phyloP scores from a whole-genome alignment of 2,329 filamentous ascomycete species.

The Microsporum canis region DNA sequence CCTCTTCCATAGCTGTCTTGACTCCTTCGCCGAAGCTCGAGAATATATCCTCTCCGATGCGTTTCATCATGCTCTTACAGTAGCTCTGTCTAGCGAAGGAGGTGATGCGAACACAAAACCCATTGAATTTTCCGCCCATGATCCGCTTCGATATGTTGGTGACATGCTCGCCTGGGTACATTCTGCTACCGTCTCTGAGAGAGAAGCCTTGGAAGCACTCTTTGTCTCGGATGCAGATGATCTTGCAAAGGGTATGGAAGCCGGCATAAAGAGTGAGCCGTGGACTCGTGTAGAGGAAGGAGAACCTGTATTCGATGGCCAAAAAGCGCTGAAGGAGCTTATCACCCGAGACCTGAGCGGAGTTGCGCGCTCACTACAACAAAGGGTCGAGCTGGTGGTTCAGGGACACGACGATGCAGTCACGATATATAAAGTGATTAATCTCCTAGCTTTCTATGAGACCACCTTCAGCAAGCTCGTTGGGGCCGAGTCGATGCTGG shows the following conservation, averaged over 20 bases:
- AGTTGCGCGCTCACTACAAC: slow-evolving; percentile 71
- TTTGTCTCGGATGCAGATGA: slow-evolving; percentile 88
- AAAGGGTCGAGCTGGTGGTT: slow-evolving; percentile 82
- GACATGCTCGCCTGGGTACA: slow-evolving; percentile 98
- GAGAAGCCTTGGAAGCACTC: slow-evolving; percentile 79
- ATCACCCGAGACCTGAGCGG: slow-evolving; percentile 77
- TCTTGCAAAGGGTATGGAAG: slow-evolving; percentile 69
- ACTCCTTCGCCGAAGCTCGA: slow-evolving; percentile 82
- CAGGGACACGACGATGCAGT: slow-evolving; percentile 86
- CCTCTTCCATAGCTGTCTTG: slow-evolving; percentile 84
- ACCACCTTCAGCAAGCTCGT: slow-evolving; percentile 74
- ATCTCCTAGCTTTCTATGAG: slow-evolving; percentile 79
- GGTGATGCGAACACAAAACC: slow-evolving; percentile 62
- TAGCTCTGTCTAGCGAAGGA: slow-evolving; percentile 47
- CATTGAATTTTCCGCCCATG: slow-evolving; percentile 87
- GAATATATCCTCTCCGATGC: slow-evolving; percentile 78
- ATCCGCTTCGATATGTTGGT: slow-evolving; percentile 79
- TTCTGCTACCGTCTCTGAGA: slow-evolving; percentile 84
- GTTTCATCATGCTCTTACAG: slow-evolving; percentile 80
- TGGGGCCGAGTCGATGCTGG: slow-evolving; percentile 54
- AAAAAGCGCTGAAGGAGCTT: slow-evolving; percentile 69
- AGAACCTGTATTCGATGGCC: slow-evolving; percentile 58
- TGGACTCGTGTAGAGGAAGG: slow-evolving; percentile 60
- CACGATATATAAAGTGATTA: slow-evolving; percentile 78
- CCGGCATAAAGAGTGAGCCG: slow-evolving; percentile 68